A percentile compares a stretch with the other conserved stretches of the same genome.
phyloP scores from a whole-genome alignment of 805 yeast genomes.

The Starmerella tilneyi region DNA sequence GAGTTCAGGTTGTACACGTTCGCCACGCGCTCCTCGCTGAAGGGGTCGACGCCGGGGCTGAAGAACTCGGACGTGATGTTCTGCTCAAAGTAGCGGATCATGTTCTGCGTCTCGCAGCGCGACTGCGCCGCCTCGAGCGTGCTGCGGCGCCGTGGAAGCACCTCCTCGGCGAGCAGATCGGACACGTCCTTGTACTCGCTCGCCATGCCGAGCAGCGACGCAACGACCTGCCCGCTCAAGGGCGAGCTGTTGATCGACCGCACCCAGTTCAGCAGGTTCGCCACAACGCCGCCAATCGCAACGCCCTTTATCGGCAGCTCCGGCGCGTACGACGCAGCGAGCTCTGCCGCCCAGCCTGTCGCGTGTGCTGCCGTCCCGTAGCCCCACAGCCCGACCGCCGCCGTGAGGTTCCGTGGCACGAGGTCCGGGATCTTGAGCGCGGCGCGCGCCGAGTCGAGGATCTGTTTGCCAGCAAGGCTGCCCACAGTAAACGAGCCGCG shows the following conservation, averaged over 20 bases:
- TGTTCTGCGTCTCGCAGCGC: slow-evolving; percentile 19
- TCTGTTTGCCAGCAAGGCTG: slow-evolving; percentile 24
- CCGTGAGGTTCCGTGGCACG: slow-evolving; percentile 14
- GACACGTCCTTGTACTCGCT: slow-evolving; percentile 25
- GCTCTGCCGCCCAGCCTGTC: slow-evolving; percentile 26
- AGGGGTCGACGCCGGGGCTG: slow-evolving; percentile 18
- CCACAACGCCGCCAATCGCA: slow-evolving; percentile 24
- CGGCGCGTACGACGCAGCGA: slow-evolving; percentile 24
- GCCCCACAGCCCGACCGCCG: slow-evolving; percentile 25
- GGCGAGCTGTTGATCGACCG: slow-evolving; percentile 20
- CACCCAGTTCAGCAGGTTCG: slow-evolving; percentile 22
- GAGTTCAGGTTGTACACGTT: slow-evolving; percentile 20
- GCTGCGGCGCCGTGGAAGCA: slow-evolving; percentile 13
- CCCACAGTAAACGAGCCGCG: slow-evolving; percentile 24
- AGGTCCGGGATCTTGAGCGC: slow-evolving; percentile 12
- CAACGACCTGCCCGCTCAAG: slow-evolving; percentile 24
- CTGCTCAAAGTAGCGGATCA: slow-evolving; percentile 15
- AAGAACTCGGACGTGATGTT: slow-evolving; percentile 21
- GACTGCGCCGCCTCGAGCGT: slow-evolving; percentile 17
- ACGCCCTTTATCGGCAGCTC: slow-evolving; percentile 23
- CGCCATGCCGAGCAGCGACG: slow-evolving; percentile 28
- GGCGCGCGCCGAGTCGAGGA: slow-evolving; percentile 29
- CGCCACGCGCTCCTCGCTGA: slow-evolving; percentile 13
- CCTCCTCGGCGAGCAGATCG: slow-evolving; percentile 13
- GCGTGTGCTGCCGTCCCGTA: slow-evolving; percentile 28